Base-by-base conservation (phyloP, 169 alveolate species). In the Plasmodium billcollinsi region DNA sequence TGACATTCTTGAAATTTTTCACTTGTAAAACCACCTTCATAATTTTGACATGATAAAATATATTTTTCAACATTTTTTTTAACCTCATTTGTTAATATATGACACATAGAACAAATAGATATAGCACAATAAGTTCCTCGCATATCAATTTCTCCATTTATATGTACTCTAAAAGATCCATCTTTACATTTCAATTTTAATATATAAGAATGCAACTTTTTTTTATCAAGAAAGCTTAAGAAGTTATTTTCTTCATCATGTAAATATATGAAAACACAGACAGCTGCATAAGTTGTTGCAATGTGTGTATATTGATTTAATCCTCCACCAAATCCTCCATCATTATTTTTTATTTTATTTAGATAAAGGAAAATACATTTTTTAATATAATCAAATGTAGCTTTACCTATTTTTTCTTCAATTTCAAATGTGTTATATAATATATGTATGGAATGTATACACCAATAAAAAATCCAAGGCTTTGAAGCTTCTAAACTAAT, bases 11-110 rank as follows among this genome's bases (percentile, higher is more conserved):
- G 97, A 86, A 62, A 94, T 9, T 98, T 98, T 65, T 95, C 98
- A 21, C 99, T 98, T 3, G 98, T 95, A 58, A 97, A 95, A 9
- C 99, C 99, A 26, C 99, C 99, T 90, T 98, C 99, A 89, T 97
- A 98, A 47, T 99, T 97, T 73, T 97, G 97, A 88, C 99, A 97
- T 8, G 95, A 85, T 7, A 95, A 90, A 29, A 98, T 95, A 90
- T 95, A 94, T 50, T 97, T 96, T 24, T 96, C 98, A 26, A 97
- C 96, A 45, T 96, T 97, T 58, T 94, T 95, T 29, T 96, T 92
- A 15, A 98, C 88, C 47, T 95, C 95, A 15, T 95, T 96, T 39
- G 98, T 96, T 70, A 97, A 74, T n/a, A 98, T 88, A 45, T 96
- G 96, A 33, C 96, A 88, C 88, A 98, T 90, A 67, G 95, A 94